Base-by-base conservation (phyloP, 2,329 filamentous ascomycete species). In the Plectosphaerella plurivora region DNA sequence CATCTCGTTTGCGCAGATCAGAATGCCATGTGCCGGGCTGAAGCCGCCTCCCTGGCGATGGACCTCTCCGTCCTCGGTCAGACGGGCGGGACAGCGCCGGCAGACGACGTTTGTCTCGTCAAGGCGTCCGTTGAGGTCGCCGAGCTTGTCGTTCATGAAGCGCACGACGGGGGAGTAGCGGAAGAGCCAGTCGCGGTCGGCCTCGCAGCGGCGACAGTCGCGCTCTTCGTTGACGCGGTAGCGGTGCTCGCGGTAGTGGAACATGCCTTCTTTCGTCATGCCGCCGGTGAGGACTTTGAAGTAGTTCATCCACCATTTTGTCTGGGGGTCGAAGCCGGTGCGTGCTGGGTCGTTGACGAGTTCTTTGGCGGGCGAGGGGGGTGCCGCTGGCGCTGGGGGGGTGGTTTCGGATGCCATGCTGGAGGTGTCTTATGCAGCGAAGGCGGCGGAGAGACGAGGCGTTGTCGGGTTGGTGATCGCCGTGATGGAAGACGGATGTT, bases 1-100 rank as follows among this genome's bases (percentile, higher is more conserved):
- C 65, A 97, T 83, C 71, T 94, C 87, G 71, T 99, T 99, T 49
- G 94, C 91, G 71, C 94, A 99, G 20, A 99, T 78, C 64, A 95
- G 68, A 57, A 99, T 97, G 37, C 94, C 94, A 66, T 91, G 88
- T 49, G 88, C 79, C 1, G 91, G 86, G 67, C 87, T 87, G 68
- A 97, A 97, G 1, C 94, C 94, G 24, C 93, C 94, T 35, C 81
- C 81, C 65, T 82, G 76, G 49, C 82, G 73, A 65, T 88, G 84
- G 47, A 87, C 77, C 49, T 81, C 75, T 18, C 83, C 85, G 58
- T 80, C 73, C 59, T 78, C 72, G 37, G 75, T 76, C 35, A 84
- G 69, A 33, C 76, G 72, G 14, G 79, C 76, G 8, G 83, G 83
- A 66, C 94, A 99, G 53, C 91, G 83, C 24, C 86, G 80, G 68